These are phyloP conservation scores for Schizothecium vesticola DNA, from an alignment of 495 filamentous ascomycete genomes.

Conservation along the genomic window DNA sequence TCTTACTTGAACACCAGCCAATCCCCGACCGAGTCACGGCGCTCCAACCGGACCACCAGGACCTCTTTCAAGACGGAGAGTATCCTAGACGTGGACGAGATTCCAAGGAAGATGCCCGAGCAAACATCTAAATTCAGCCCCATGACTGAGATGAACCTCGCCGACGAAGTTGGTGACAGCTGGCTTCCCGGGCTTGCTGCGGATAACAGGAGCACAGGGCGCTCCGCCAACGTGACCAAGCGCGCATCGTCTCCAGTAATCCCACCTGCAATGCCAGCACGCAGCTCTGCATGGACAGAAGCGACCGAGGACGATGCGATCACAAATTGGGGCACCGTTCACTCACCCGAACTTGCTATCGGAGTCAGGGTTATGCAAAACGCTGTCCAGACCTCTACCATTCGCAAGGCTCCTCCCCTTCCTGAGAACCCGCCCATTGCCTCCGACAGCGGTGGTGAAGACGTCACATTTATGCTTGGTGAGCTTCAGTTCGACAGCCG, in stretches of 20 bases:
- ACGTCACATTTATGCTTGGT: conserved; percentile 33
- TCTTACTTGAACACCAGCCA: conserved; percentile 21
- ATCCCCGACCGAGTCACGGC: conserved; percentile 16
- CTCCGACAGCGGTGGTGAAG: background rate
- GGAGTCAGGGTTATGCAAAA: conserved; percentile 27
- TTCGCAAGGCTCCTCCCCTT: conserved; percentile 17
- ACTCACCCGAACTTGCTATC: conserved; percentile 38
- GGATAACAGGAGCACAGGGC: conserved; percentile 12
- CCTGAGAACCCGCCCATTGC: background rate
- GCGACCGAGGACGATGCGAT: conserved; percentile 32
- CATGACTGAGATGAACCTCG: conserved; percentile 24
- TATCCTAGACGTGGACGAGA: conserved; percentile 37
- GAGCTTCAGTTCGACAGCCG: conserved; percentile 5
- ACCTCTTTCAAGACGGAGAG: conserved; percentile 33
- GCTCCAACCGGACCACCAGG: conserved; percentile 29
- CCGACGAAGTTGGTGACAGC: conserved; percentile 31
- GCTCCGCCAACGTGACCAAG: conserved; percentile 19
- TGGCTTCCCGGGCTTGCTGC: conserved; percentile 37
- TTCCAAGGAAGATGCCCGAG: conserved; percentile 17
- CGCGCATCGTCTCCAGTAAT: conserved; percentile 37
- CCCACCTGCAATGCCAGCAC: conserved; percentile 16
- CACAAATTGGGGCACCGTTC: conserved; percentile 36
- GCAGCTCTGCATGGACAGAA: conserved; percentile 29
- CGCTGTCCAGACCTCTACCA: conserved; percentile 30
- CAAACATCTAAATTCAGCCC: conserved; percentile 16